Evolutionary conservation across 352 stramenopile genomes (phyloP), one percentile per base, ranked within the genome.

Genomic region (Blastocystis hominis): DNA sequence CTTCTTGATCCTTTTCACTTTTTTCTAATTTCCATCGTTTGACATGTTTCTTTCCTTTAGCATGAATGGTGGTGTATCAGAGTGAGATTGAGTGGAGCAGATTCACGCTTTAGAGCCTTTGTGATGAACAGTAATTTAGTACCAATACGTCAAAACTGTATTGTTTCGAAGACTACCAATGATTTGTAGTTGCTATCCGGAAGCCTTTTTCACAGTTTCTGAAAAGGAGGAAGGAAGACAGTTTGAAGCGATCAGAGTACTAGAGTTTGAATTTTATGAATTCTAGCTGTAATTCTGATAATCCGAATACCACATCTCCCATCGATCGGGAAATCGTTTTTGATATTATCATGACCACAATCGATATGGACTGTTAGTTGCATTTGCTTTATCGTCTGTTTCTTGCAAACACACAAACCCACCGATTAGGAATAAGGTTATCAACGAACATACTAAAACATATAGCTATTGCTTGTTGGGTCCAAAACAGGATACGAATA

Each of bases 341-440:
- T 66, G 72, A 81, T 42, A 50, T 81, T 1, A 81, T 81, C 34
- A 81, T 81, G 72, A 42, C 54, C 40, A 81, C 72, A 13, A 81
- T 81, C 36, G 72, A 81, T 46, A 81, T 81, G 72, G 72, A 81
- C 34, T 81, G 72, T 50, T 81, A 81, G 50, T 80, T 61, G 44
- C 20, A 15, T 64, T 56, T 56, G 17, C 9, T 17, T 56, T 56
- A 20, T 56, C 30, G 4, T 17, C 50, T 64, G 72, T 81, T 81
- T 81, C 6, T 42, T 9, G 66, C 72, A 81, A 81, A 56, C 50
- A 56, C 17, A 56, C 50, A 17, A 56, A 56, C 50, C 50, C 50
- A 20, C 9, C 9, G 17, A 20, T 20, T 20, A 20, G 17, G 50
- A 56, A 56, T 17, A 56, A 56, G 9, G 9, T 56, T 17, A 56